Evolutionary conservation across 768 basidiomycete species (phyloP).

Genomic region (Suillus discolor): DNA sequence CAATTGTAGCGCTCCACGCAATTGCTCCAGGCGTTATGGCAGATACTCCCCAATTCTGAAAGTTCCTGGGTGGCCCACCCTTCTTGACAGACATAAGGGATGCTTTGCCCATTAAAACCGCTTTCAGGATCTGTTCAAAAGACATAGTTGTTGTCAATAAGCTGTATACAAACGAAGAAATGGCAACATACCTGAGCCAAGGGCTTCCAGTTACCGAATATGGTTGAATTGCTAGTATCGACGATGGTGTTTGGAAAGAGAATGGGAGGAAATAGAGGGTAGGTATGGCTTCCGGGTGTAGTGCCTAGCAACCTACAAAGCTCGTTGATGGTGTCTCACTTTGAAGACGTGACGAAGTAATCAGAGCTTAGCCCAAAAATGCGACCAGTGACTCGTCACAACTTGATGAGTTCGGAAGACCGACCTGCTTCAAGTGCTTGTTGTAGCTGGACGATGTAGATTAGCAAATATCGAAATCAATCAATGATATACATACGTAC

Average conservation of each 20-base stretch:
- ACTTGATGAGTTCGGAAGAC: constrained; percentile 5
- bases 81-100: background rate
- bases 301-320: constrained; percentile 4
- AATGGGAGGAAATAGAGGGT: constrained; percentile 7
- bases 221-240: background rate
- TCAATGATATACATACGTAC: constrained; percentile 1
- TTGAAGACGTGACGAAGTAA: constrained; percentile 7
- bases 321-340: background rate
- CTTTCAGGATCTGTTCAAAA: constrained; percentile 10
- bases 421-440: background rate
- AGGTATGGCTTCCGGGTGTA: background rate
- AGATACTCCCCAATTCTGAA: background rate
- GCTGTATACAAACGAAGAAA: background rate
- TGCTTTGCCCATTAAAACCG: background rate
- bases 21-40: constrained; percentile 3
- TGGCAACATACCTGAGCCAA: constrained; percentile 5
- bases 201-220: constrained; percentile 4
- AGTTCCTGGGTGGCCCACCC: background rate
- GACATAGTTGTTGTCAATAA: background rate
- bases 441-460: background rate
- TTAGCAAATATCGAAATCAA: background rate
- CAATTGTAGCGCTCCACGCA: constrained; percentile 1
- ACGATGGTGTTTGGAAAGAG: background rate
- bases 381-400: background rate
- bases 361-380: background rate